Evolutionary conservation across 2,329 filamentous ascomycete species (phyloP).

Genomic region (Fusarium piperis): DNA sequence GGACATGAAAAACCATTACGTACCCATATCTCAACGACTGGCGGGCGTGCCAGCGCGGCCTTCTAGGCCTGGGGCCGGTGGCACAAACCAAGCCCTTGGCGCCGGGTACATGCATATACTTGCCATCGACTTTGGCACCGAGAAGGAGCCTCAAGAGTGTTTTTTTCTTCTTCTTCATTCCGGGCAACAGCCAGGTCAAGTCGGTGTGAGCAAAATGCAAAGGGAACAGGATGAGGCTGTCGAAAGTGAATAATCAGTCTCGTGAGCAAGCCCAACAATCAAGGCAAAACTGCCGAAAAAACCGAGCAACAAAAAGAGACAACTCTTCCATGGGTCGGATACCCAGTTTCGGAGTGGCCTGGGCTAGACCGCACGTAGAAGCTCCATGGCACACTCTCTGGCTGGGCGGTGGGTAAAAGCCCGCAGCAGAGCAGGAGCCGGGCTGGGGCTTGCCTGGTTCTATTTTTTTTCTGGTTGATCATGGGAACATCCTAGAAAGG

Average conservation of each 20-base stretch:
- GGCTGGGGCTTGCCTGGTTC: background rate
- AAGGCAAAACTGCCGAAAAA: background rate
- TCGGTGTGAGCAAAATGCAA: too few species aligned
- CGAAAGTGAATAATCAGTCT: background rate
- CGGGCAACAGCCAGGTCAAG: background rate
- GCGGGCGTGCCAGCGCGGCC: conserved; percentile 8
- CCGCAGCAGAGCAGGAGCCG: background rate
- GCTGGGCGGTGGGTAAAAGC: conserved; percentile 1
- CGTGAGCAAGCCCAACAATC: background rate
- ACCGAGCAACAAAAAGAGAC: background rate
- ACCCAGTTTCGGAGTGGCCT: conserved; percentile 3
- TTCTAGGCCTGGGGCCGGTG: conserved; percentile 20
- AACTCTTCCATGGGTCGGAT: background rate
- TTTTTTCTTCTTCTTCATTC: background rate
- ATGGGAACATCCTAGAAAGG: conserved; percentile 30
- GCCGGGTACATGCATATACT: conserved; percentile 31
- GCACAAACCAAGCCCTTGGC: conserved; percentile 22
- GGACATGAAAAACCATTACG: conserved; percentile 31
- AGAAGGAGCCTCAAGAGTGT: conserved; percentile 21
- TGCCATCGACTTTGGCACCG: conserved; percentile 19
- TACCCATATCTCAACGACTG: conserved; percentile 27
- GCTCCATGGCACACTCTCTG: background rate
- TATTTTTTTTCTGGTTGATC: conserved; percentile 27
- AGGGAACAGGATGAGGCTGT: background rate
- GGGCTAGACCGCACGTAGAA: background rate